These are phyloP conservation scores for Pisolithus tinctorius DNA, from an alignment of 768 basidiomycete genomes.

Conservation along the genomic window DNA sequence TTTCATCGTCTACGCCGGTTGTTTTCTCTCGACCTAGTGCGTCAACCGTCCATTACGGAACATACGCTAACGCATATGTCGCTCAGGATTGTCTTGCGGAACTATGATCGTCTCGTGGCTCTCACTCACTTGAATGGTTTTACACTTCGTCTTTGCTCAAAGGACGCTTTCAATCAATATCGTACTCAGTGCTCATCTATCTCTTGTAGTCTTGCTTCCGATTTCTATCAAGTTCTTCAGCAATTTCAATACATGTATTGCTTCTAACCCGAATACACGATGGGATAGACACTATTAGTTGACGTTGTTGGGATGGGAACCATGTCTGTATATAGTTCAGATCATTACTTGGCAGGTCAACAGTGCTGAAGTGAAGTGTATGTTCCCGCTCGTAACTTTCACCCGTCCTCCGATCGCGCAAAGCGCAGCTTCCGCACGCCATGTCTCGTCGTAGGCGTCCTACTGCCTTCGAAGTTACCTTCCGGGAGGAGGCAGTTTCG, in stretches of 20 bases:
- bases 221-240: conserved; percentile 5
- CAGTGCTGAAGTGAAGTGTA: too few species aligned
- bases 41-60: background rate
- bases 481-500: conserved; percentile 32
- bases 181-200: conserved; percentile 4
- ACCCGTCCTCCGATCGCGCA: conserved; percentile 1
- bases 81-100: background rate
- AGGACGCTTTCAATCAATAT: conserved; percentile 1
- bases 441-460: conserved; percentile 40
- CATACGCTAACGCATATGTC: background rate
- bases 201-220: conserved; percentile 6
- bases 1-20: background rate
- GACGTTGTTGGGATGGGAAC: background rate
- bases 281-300: background rate
- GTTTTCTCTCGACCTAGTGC: background rate
- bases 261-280: conserved; percentile 6
- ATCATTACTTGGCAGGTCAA: background rate
- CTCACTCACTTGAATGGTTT: conserved; percentile 1
- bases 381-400: too few species aligned
- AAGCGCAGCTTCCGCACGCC: conserved; percentile 4
- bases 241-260: conserved; percentile 7
- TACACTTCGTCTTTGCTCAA: background rate
- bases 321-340: conserved; percentile 12
- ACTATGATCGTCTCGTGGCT: background rate
- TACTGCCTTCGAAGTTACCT: conserved; percentile 50